Evolutionary conservation across 1,284 basidiomycete genomes (phyloP).

Genomic region (Apiotrichum brassicae): DNA sequence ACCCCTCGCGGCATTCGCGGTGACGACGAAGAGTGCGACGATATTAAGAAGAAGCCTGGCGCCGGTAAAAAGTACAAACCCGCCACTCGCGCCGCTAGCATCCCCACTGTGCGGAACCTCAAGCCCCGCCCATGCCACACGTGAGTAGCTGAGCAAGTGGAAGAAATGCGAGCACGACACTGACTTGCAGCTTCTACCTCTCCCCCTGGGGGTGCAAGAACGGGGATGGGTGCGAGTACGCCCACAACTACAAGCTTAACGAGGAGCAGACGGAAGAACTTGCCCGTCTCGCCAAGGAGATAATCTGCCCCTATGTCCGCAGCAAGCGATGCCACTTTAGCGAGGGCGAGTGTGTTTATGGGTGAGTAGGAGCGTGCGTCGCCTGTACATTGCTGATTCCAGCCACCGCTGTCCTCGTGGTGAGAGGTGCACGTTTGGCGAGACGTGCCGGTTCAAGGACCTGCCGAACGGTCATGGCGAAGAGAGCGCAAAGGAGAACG

Average conservation of each 20-base stretch:
- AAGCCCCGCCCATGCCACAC: constrained; percentile 22
- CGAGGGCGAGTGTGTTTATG: constrained; percentile 39
- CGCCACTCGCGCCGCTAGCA: constrained; percentile 3
- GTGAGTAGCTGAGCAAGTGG: too few species aligned
- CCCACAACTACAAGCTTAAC: constrained; percentile 35
- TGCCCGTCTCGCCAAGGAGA: constrained; percentile 33
- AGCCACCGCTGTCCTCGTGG: constrained; percentile 34
- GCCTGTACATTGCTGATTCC: background rate
- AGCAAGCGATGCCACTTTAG: constrained; percentile 32
- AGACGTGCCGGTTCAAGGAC: constrained; percentile 34
- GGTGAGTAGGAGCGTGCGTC: constrained; percentile 10
- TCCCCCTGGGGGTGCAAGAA: constrained; percentile 32
- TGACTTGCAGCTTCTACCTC: constrained; percentile 8
- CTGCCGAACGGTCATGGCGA: constrained; percentile 35
- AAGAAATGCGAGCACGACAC: too few species aligned
- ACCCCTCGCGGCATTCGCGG: constrained; percentile 26
- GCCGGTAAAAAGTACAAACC: constrained; percentile 14
- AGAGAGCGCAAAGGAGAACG: constrained; percentile 5
- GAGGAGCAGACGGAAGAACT: constrained; percentile 34
- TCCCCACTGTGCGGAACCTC: constrained; percentile 19
- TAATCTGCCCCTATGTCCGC: constrained; percentile 35
- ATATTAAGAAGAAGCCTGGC: constrained; percentile 3
- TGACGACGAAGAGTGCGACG: constrained; percentile 12
- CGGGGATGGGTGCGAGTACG: constrained; percentile 35
- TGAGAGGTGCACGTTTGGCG: constrained; percentile 31